Percentiles rank a stretch among this genome's conserved stretches.
phyloP scores from a whole-genome alignment of 257 asterid species.

The Solanum gandarillasii region DNA sequence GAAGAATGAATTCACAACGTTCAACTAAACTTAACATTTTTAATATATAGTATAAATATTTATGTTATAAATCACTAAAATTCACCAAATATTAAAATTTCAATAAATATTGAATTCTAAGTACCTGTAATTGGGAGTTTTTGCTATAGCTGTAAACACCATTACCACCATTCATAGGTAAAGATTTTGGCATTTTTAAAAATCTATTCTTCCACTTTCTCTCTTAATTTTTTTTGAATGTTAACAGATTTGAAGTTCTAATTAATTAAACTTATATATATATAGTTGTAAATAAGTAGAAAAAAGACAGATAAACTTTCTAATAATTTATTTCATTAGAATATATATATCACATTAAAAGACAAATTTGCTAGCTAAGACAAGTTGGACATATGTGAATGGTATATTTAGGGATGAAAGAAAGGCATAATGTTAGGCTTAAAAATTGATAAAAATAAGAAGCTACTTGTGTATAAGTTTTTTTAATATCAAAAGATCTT shows the following conservation, averaged over 20 bases:
- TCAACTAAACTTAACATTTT: neutral
- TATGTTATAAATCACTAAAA: neutral
- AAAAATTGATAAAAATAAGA: neutral
- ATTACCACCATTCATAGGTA: conserved; percentile 34
- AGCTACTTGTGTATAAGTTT: neutral
- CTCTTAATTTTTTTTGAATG: neutral
- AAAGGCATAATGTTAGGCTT: neutral
- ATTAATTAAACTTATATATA: neutral
- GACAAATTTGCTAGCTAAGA: neutral
- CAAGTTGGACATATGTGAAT: neutral
- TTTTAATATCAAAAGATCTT: neutral
- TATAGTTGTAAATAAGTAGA: neutral
- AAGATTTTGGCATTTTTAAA: neutral
- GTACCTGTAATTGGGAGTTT: conserved; percentile 34
- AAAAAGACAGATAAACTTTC: neutral
- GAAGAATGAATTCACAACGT: neutral
- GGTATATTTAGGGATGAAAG: neutral
- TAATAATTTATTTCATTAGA: neutral
- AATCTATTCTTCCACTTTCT: neutral
- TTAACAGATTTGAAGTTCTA: neutral
- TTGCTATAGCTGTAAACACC: conserved; percentile 29
- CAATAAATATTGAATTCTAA: neutral
- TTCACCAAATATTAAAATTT: neutral
- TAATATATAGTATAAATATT: neutral
- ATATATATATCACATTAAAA: neutral